Evolutionary conservation across 148 eudicot genomes (phyloP), one percentile per base, ranked within the genome.

Genomic region (Spergularia bocconei): DNA sequence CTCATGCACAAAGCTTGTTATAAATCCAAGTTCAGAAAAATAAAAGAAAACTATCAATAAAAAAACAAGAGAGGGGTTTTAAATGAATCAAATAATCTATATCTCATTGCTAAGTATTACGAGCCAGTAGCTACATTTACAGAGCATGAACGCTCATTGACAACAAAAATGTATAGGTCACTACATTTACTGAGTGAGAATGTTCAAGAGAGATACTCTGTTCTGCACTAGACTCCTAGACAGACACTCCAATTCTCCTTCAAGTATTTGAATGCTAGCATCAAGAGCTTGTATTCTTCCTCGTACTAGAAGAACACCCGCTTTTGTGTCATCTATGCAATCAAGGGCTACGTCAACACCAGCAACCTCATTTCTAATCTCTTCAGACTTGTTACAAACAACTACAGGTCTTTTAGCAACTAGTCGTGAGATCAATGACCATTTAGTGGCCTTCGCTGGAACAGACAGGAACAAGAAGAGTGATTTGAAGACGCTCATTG

Each of bases 131-230:
- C 72, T 78, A 55, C 13, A 54, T 53, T 53, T 71, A 78, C 75
- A 78, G 48, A 19, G 52, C 64, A 65, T 38, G 64, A 21, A 41
- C 13, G 10, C 48, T 44, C 48, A 9, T 72, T 5, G 16, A 7
- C 11, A 71, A 14, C 44, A 44, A 55, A 60, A 50, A 12, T n/a
- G 13, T 5, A 71, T 57, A 14, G 65, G 13, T 3, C 29, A 69
- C 3, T 56, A 23, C 54, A 65, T 25, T 75, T 65, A 81, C 14
- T 41, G 39, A 41, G 84, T 77, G 6, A 87, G 79, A 39, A 84
- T 71, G 74, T 87, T 87, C 55, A 87, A 85, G 13, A 84, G 73
- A 7, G 82, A 73, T 4, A 87, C 90, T 72, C 90, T 78, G 75
- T 75, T 74, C 44, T 75, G 79, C 1, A 84, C 69, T 54, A 84